phyloP scores from a whole-genome alignment of 208 protist genomes.

The Acanthamoeba royreba region DNA sequence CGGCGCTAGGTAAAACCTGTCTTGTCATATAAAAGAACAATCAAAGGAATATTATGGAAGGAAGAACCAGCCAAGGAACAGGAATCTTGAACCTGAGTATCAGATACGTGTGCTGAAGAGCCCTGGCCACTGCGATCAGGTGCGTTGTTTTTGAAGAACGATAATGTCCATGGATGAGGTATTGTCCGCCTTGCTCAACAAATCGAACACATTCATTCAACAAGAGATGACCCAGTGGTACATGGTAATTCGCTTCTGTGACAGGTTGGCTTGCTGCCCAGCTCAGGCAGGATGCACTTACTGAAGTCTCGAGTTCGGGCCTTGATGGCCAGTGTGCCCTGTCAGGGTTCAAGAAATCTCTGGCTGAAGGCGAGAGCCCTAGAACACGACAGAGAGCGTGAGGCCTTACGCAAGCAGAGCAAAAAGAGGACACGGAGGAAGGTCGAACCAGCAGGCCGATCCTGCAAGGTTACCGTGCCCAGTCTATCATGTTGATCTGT shows the following conservation, averaged over 20 bases:
- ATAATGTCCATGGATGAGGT: background rate
- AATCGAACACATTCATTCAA: background rate
- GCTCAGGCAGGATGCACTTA: background rate
- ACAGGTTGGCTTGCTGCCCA: background rate
- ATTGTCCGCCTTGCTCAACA: background rate
- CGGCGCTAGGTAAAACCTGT: background rate
- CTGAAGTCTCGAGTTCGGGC: background rate
- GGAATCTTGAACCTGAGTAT: background rate
- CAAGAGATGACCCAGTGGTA: background rate
- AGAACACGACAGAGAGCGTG: background rate
- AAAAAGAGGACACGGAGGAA: background rate
- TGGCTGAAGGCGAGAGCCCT: background rate
- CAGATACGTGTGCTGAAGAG: background rate
- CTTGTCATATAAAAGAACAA: too few relatives aligned
- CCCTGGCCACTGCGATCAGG: background rate
- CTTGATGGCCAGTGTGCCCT: background rate
- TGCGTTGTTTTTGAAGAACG: background rate
- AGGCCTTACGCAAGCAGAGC: background rate
- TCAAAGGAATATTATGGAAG: background rate
- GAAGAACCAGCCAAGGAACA: background rate
- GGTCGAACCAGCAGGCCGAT: too few relatives aligned
- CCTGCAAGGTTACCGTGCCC: too few relatives aligned
- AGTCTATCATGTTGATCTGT: too few relatives aligned
- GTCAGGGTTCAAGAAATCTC: background rate
- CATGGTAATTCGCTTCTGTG: background rate